phyloP scores from a whole-genome alignment of 1,284 basidiomycete species.

The Cryptococcus deneoformans region DNA sequence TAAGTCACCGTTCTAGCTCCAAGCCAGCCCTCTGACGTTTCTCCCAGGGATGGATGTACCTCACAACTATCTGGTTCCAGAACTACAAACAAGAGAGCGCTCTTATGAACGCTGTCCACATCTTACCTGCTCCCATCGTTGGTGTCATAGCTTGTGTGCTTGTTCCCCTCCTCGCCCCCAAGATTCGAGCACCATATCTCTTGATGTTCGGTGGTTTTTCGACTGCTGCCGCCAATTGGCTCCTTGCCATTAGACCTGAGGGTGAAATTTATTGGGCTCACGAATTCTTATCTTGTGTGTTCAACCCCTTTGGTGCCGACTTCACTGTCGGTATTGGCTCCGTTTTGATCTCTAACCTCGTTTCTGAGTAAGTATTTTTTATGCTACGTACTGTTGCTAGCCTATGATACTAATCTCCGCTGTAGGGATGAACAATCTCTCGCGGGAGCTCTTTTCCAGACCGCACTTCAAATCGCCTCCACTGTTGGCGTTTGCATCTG shows the following conservation, averaged over 20 bases:
- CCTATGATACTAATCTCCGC: neutral
- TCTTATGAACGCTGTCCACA: constrained; percentile 23
- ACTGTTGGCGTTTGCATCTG: constrained; percentile 31
- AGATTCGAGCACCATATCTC: constrained; percentile 25
- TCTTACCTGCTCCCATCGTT: constrained; percentile 27
- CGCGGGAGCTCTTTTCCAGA: constrained; percentile 60
- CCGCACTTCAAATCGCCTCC: constrained; percentile 24
- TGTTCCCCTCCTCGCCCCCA: constrained; percentile 19
- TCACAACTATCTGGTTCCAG: constrained; percentile 27
- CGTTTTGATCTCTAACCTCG: neutral
- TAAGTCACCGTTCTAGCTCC: neutral
- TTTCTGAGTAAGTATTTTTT: neutral
- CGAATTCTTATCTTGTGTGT: constrained; percentile 29
- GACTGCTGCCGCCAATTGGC: constrained; percentile 19
- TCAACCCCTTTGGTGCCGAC: constrained; percentile 34
- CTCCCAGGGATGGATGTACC: constrained; percentile 14
- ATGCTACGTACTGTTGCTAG: neutral
- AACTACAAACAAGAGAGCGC: constrained; percentile 21
- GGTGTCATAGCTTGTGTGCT: constrained; percentile 30
- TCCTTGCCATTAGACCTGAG: constrained; percentile 30
- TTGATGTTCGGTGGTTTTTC: constrained; percentile 25
- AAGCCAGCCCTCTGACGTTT: neutral
- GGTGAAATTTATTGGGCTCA: constrained; percentile 34
- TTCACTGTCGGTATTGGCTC: constrained; percentile 12
- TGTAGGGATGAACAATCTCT: constrained; percentile 66